phyloP scores from a whole-genome alignment of 768 basidiomycete genomes.

The Phanerochaete carnosa region DNA sequence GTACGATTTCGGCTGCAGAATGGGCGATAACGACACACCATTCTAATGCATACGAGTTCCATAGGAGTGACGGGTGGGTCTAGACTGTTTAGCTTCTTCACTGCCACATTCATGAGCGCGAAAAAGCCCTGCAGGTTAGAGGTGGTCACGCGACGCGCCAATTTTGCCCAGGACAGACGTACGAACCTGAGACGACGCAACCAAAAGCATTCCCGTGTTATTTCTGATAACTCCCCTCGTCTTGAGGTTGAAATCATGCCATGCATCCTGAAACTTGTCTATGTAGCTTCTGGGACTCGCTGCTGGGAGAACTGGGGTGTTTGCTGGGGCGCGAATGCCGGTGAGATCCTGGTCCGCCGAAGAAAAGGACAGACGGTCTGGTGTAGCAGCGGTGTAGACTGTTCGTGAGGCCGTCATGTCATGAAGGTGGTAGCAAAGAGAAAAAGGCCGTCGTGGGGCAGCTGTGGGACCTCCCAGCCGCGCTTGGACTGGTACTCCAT shows the following conservation, averaged over 20 bases:
- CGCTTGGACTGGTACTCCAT: background rate
- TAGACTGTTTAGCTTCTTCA: slow-evolving; percentile 57
- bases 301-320: background rate
- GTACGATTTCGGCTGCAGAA: background rate
- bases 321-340: background rate
- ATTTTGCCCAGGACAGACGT: background rate
- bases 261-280: background rate
- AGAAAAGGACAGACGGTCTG: background rate
- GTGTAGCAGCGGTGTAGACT: background rate
- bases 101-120: slow-evolving; percentile 56
- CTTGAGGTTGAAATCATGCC: background rate
- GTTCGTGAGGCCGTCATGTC: slow-evolving; percentile 4
- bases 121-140: slow-evolving; percentile 35
- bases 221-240: slow-evolving; percentile 2
- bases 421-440: background rate
- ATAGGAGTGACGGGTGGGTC: slow-evolving; percentile 57
- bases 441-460: background rate
- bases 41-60: slow-evolving; percentile 55
- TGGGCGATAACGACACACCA: slow-evolving; percentile 37
- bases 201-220: slow-evolving; percentile 60
- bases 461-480: background rate
- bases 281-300: background rate
- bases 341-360: background rate
- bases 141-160: background rate
- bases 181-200: slow-evolving; percentile 48